Evolutionary conservation across 2,329 filamentous ascomycete species (phyloP).

Genomic region (Cladosporium cucumerinum): DNA sequence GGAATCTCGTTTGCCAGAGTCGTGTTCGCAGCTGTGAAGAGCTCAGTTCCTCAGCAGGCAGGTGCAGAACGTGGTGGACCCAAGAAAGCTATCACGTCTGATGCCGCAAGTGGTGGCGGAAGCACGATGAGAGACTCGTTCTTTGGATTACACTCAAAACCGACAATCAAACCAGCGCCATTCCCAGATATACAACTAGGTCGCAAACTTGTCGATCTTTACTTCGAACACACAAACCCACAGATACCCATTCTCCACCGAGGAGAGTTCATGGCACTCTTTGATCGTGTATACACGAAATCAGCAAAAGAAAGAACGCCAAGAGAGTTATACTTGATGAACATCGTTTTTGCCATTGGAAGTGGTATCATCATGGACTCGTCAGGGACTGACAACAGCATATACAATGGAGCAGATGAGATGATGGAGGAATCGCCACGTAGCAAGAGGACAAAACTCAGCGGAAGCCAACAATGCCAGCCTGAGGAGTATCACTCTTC

Average conservation of each 20-base stretch:
- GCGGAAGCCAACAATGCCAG: conserved; percentile 56
- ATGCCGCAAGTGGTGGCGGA: conserved; percentile 53
- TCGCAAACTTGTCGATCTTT: conserved; percentile 69
- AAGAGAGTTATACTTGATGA: conserved; percentile 86
- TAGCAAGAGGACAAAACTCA: conserved; percentile 50
- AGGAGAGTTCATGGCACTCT: conserved; percentile 82
- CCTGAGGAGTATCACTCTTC: conserved; percentile 96
- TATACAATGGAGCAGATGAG: conserved; percentile 33
- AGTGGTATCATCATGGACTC: conserved; percentile 80
- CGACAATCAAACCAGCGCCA: conserved; percentile 76
- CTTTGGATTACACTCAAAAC: conserved; percentile 91
- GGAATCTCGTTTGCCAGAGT: conserved; percentile 93
- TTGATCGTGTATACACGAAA: conserved; percentile 74
- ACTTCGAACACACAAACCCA: conserved; percentile 94
- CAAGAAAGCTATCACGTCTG: conserved; percentile 52
- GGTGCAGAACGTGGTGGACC: conserved; percentile 59
- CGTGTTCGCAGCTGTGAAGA: conserved; percentile 89
- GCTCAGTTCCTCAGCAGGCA: conserved; percentile 56
- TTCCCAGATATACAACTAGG: conserved; percentile 79
- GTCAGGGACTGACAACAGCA: conserved; percentile 32
- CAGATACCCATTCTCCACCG: conserved; percentile 92
- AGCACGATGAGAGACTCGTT: conserved; percentile 93
- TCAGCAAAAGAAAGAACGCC: conserved; percentile 66
- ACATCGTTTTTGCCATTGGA: conserved; percentile 96
- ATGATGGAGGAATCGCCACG: conserved; percentile 28